phyloP scores from a whole-genome alignment of 495 filamentous ascomycete genomes.

The Penicillium ucsense region DNA sequence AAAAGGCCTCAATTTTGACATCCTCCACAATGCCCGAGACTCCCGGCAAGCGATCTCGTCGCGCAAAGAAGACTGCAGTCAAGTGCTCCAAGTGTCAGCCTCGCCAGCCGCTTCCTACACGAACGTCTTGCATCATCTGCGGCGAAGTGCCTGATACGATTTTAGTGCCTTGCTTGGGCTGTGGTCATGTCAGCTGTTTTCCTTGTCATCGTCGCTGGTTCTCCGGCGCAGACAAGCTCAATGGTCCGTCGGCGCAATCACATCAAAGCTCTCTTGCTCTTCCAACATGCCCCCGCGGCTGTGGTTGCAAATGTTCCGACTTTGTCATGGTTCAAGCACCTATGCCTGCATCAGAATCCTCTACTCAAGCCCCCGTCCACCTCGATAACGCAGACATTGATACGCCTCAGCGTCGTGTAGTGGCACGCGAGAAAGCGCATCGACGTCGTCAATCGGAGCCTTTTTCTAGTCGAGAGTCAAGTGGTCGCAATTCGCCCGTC shows the following conservation, averaged over 20 bases:
- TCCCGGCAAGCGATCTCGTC: constrained; percentile 12
- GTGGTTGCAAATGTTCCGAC: constrained; percentile 42
- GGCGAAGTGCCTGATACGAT: constrained; percentile 38
- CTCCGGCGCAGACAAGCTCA: constrained; percentile 9
- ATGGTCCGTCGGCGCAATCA: constrained; percentile 3
- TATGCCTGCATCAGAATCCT: constrained; percentile 14
- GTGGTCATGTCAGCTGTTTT: constrained; percentile 44
- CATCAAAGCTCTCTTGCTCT: constrained; percentile 14
- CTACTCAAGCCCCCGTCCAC: background rate
- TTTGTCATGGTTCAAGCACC: constrained; percentile 25
- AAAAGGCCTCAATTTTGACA: constrained; percentile 33
- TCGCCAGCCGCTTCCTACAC: constrained; percentile 28
- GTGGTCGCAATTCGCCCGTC: constrained; percentile 1
- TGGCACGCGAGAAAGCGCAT: constrained; percentile 14
- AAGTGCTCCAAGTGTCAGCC: constrained; percentile 29
- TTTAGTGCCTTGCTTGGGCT: constrained; percentile 41
- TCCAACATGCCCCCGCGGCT: constrained; percentile 36
- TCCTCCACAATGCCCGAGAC: constrained; percentile 12
- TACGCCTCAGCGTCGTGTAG: background rate
- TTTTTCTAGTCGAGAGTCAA: constrained; percentile 4
- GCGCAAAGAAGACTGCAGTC: constrained; percentile 5
- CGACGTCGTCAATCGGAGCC: constrained; percentile 16
- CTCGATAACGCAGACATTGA: background rate
- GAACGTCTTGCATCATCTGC: constrained; percentile 39
- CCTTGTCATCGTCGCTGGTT: constrained; percentile 38